Conservation (phyloP, 2,329 filamentous ascomycete species). For the Cladosporium sp. region DNA sequence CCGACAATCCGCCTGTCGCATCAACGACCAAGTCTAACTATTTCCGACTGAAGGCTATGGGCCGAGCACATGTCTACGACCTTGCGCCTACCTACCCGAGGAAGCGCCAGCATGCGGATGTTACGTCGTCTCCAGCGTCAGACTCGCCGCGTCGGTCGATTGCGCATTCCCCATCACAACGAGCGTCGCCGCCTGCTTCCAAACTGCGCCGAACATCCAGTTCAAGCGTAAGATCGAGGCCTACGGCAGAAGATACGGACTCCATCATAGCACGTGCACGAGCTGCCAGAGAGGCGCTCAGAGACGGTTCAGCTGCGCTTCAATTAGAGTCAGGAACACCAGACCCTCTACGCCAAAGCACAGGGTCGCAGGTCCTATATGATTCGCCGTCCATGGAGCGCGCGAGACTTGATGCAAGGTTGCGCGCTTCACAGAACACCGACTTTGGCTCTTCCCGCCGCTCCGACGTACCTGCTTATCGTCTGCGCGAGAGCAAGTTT, state of each 20-base stretch:
- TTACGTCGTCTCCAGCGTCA: slow-evolving; percentile 2
- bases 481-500: slow-evolving; percentile 39
- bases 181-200: neutral
- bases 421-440: slow-evolving; percentile 26
- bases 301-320: slow-evolving; percentile 18
- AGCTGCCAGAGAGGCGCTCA: slow-evolving; percentile 33
- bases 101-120: slow-evolving; percentile 10
- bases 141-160: neutral
- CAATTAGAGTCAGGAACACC: slow-evolving; percentile 22
- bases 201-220: slow-evolving; percentile 19
- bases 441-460: slow-evolving; percentile 15
- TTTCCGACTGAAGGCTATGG: slow-evolving; percentile 52
- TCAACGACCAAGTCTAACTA: slow-evolving; percentile 52
- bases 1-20: slow-evolving; percentile 29
- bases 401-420: slow-evolving; percentile 35
- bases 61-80: slow-evolving; percentile 41
- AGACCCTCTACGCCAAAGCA: slow-evolving; percentile 26
- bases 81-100: slow-evolving; percentile 9
- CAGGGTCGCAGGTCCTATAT: slow-evolving; percentile 28
- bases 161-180: neutral
- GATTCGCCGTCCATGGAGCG: slow-evolving; percentile 35
- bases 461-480: slow-evolving; percentile 37
- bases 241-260: slow-evolving; percentile 34
- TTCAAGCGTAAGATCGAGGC: slow-evolving; percentile 23
- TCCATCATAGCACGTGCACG: slow-evolving; percentile 37